Conservation (phyloP, 208 protist genomes). For the Leishmania martiniquensis region DNA sequence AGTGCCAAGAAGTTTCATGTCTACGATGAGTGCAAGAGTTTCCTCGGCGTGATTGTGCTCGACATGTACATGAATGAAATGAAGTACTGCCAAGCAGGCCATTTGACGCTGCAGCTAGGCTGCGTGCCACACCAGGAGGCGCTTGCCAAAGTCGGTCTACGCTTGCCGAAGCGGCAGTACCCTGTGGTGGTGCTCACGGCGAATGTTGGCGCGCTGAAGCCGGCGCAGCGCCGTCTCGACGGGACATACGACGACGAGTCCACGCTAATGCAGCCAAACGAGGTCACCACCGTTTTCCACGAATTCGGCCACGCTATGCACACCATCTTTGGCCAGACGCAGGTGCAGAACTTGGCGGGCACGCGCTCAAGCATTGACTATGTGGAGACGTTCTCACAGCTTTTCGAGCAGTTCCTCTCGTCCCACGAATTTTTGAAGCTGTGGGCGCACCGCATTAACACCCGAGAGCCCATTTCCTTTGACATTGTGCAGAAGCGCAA, state of each 20-base stretch:
- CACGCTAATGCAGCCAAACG: constrained; percentile 82
- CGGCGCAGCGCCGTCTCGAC: constrained; percentile 42
- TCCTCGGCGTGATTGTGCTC: constrained; percentile 92
- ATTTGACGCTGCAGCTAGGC: constrained; percentile 91
- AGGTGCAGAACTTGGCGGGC: constrained; percentile 92
- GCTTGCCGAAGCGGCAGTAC: constrained; percentile 85
- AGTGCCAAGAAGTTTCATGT: constrained; percentile 90
- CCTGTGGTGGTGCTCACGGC: constrained; percentile 93
- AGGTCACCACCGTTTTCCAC: constrained; percentile 94
- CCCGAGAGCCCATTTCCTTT: constrained; percentile 87
- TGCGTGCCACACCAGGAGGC: constrained; percentile 81
- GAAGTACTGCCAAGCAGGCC: constrained; percentile 91
- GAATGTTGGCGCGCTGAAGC: constrained; percentile 68
- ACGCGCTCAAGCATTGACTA: constrained; percentile 93
- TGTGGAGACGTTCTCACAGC: constrained; percentile 94
- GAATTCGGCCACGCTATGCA: constrained; percentile 95
- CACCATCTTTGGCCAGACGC: constrained; percentile 93
- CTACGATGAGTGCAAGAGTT: constrained; percentile 79
- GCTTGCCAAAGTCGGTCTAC: constrained; percentile 75
- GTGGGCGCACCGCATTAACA: constrained; percentile 90
- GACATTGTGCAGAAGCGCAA: constrained; percentile 91
- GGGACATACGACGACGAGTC: constrained; percentile 84
- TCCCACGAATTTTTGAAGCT: constrained; percentile 90
- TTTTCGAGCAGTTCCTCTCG: constrained; percentile 93
- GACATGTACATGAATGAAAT: constrained; percentile 90